Evolutionary conservation across 345 rosid species (phyloP).

Genomic region (Eucalyptus pauciflora): DNA sequence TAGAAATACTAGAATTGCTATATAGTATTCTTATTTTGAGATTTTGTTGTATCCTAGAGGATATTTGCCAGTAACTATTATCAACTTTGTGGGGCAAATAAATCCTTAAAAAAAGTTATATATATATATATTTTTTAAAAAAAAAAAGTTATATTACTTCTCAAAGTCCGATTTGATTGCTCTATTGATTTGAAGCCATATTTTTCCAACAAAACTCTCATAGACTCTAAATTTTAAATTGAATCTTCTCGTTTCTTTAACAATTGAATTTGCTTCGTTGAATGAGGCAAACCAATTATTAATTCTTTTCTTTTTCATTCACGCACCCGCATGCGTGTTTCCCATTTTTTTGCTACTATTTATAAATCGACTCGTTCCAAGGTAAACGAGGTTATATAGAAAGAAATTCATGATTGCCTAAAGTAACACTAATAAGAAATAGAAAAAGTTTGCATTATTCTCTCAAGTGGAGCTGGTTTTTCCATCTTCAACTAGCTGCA

Average conservation of each 20-base stretch:
- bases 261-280: neutral
- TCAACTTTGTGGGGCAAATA: fast-evolving
- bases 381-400: neutral
- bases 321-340: neutral
- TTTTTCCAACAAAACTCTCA: neutral
- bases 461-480: neutral
- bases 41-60: fast-evolving
- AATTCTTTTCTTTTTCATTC: neutral
- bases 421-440: neutral
- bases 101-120: too few species aligned
- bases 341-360: neutral
- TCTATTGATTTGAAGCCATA: too few species aligned
- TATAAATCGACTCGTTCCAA: neutral
- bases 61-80: too few species aligned
- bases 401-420: neutral
- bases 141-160: too few species aligned
- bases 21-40: too few species aligned
- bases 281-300: neutral
- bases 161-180: fast-evolving
- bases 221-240: neutral
- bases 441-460: neutral
- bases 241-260: neutral
- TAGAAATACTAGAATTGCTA: too few species aligned
- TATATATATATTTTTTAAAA: too few species aligned
- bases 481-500: neutral